These are phyloP conservation scores for Asterella californica DNA, from an alignment of 225 moss, liverwort and hornwort genomes.

Conservation along the genomic window DNA sequence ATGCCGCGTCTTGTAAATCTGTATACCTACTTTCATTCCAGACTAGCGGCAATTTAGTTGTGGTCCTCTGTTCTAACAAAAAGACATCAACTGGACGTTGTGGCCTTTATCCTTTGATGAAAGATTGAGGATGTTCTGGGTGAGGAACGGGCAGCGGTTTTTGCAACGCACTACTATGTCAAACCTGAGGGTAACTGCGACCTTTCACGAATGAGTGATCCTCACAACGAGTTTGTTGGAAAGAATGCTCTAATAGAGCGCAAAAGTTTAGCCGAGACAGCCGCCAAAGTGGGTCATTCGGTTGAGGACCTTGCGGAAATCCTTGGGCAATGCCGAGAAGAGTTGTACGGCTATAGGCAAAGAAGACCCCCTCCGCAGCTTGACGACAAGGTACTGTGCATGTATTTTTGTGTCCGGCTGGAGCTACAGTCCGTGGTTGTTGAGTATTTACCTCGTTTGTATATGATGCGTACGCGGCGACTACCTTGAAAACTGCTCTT, in stretches of 20 bases:
- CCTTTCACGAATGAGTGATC: conserved; percentile 92
- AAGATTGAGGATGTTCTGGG: conserved; percentile 85
- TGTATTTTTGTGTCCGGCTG: background rate
- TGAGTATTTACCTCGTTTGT: background rate
- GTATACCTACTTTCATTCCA: background rate
- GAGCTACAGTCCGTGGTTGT: background rate
- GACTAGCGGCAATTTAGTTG: background rate
- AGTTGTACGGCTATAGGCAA: conserved; percentile 60
- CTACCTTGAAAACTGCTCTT: background rate
- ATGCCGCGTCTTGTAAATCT: background rate
- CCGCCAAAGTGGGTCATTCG: conserved; percentile 65
- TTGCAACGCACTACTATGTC: conserved; percentile 69
- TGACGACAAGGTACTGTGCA: conserved; percentile 82
- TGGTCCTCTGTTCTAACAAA: background rate
- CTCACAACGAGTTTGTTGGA: conserved; percentile 79
- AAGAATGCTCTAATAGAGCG: conserved; percentile 93
- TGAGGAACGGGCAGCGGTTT: conserved; percentile 68
- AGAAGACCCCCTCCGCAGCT: conserved; percentile 79
- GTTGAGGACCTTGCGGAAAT: conserved; percentile 62
- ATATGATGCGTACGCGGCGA: background rate
- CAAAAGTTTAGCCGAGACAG: conserved; percentile 57
- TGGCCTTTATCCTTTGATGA: background rate
- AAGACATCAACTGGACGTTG: no score
- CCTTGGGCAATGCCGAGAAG: conserved; percentile 65
- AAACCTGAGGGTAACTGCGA: conserved; percentile 94